These are phyloP conservation scores for Salvia rosmarinus DNA, from an alignment of 257 asterid genomes.

Conservation along the genomic window DNA sequence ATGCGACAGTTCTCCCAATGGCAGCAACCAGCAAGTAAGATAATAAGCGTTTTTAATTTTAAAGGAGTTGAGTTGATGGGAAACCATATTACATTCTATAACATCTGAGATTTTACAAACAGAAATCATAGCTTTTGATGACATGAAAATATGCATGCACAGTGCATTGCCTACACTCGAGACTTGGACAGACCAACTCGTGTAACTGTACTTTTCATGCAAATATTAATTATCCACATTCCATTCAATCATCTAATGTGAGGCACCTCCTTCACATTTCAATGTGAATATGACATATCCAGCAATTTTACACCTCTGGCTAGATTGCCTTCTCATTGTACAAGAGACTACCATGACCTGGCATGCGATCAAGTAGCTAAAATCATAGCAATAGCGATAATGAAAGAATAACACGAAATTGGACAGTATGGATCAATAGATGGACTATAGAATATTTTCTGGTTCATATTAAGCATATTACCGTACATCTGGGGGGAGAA, in stretches of 20 bases:
- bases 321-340: not conserved
- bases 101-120: too few relatives aligned
- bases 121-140: too few relatives aligned
- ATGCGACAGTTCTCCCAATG: too few relatives aligned
- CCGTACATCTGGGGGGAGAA: not conserved
- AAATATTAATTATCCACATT: not conserved
- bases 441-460: not conserved
- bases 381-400: not conserved
- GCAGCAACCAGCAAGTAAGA: too few relatives aligned
- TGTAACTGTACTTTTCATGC: not conserved
- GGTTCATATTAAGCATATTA: not conserved
- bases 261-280: not conserved
- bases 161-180: not conserved
- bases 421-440: not conserved
- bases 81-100: too few relatives aligned
- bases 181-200: not conserved
- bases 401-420: not conserved
- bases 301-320: not conserved
- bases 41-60: too few relatives aligned
- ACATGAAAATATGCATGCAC: too few relatives aligned
- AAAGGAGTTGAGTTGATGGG: too few relatives aligned
- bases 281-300: not conserved
- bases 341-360: not conserved
- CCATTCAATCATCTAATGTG: not conserved
- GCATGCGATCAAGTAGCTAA: not conserved